phyloP scores from a whole-genome alignment of 495 filamentous ascomycete genomes.

The Neurospora sublineolata region DNA sequence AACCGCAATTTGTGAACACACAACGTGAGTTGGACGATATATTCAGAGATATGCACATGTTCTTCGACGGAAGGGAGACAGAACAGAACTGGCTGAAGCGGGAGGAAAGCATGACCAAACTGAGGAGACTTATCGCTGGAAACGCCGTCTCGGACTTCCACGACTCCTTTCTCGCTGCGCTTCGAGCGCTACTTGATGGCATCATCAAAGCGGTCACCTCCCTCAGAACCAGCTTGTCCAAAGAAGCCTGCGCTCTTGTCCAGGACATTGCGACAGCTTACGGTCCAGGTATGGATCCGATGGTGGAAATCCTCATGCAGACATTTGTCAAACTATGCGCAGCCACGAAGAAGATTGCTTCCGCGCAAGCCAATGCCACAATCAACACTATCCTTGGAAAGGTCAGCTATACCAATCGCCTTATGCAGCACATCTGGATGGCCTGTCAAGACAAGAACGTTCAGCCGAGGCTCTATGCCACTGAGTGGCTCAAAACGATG shows the following conservation, averaged over 20 bases:
- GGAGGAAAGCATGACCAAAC: constrained; percentile 63
- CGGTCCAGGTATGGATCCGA: constrained; percentile 69
- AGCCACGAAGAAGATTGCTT: constrained; percentile 79
- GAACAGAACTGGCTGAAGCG: constrained; percentile 83
- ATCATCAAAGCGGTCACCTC: constrained; percentile 83
- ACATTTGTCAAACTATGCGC: constrained; percentile 80
- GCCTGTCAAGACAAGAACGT: constrained; percentile 89
- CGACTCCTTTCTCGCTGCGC: constrained; percentile 50
- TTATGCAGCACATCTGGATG: constrained; percentile 70
- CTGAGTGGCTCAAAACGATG: constrained; percentile 75
- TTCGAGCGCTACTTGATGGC: constrained; percentile 71
- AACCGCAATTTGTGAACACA: constrained; percentile 71
- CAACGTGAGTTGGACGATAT: constrained; percentile 74
- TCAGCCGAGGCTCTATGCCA: constrained; percentile 62
- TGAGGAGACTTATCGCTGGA: constrained; percentile 68
- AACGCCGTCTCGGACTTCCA: constrained; percentile 74
- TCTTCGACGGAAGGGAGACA: constrained; percentile 81
- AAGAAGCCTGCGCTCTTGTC: constrained; percentile 69
- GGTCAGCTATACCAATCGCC: constrained; percentile 62
- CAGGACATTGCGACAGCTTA: constrained; percentile 73
- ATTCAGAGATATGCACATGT: constrained; percentile 62
- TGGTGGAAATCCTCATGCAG: constrained; percentile 84
- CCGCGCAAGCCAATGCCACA: constrained; percentile 63
- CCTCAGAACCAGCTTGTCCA: constrained; percentile 78
- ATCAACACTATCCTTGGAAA: constrained; percentile 65